These are phyloP conservation scores for Misopates orontium DNA, from an alignment of 257 asterid species.

Conservation along the genomic window DNA sequence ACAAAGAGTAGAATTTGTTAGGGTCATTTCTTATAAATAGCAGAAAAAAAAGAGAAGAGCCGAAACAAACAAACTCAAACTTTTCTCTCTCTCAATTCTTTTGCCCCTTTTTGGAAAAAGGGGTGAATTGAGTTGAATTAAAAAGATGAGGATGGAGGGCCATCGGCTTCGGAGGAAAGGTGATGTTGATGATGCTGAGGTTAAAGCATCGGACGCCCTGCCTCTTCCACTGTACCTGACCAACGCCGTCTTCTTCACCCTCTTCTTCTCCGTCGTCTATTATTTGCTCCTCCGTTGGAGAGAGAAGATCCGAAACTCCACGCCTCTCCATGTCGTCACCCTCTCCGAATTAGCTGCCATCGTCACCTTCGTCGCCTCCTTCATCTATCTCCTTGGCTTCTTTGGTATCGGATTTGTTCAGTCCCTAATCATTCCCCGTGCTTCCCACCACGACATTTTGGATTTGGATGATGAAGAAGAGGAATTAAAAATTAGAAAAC, in stretches of 20 bases:
- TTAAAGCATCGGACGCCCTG: constrained; percentile 32
- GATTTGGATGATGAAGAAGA: constrained; percentile 34
- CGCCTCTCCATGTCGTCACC: constrained; percentile 41
- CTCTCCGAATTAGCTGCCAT: constrained; percentile 44
- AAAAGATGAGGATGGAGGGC: too few relatives aligned
- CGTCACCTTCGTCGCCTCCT: constrained; percentile 41
- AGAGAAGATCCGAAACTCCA: constrained; percentile 45
- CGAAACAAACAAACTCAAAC: too few relatives aligned
- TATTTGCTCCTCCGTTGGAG: constrained; percentile 45
- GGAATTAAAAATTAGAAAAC: neutral
- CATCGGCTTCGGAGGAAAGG: too few relatives aligned
- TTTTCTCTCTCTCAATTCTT: too few relatives aligned
- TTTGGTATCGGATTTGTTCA: constrained; percentile 45
- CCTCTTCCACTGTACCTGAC: constrained; percentile 40
- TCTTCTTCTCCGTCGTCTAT: constrained; percentile 49
- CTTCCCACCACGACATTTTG: constrained; percentile 27
- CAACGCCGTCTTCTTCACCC: constrained; percentile 37
- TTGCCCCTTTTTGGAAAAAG: too few relatives aligned
- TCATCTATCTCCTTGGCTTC: constrained; percentile 44
- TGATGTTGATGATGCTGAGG: neutral
- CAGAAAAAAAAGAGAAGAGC: too few relatives aligned
- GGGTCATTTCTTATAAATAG: too few relatives aligned
- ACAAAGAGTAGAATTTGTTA: too few relatives aligned
- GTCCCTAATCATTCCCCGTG: constrained; percentile 36
- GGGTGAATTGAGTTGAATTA: too few relatives aligned